These are phyloP conservation scores for Daldinia grandis DNA, from an alignment of 495 filamentous ascomycete genomes.

Conservation along the genomic window DNA sequence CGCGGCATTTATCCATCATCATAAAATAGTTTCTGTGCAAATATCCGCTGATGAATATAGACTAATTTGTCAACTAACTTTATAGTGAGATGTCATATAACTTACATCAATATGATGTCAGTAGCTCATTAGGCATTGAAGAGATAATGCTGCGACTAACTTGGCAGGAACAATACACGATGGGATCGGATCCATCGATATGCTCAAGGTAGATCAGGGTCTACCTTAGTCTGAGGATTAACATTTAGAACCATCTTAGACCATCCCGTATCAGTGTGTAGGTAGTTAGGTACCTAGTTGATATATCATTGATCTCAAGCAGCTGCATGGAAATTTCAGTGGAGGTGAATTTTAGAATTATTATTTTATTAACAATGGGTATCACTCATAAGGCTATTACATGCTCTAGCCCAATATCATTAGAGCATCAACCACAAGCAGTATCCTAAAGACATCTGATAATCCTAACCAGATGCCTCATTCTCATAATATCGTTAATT, in stretches of 20 bases:
- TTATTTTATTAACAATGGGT: conserved; percentile 17
- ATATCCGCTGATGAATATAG: not conserved
- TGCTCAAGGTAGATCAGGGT: conserved; percentile 11
- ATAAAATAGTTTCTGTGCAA: not conserved
- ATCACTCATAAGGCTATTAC: conserved; percentile 5
- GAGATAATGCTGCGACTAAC: not conserved
- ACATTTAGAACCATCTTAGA: not conserved
- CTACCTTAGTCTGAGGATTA: not conserved
- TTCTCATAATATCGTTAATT: not conserved
- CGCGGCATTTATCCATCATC: not conserved
- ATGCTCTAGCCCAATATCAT: not conserved
- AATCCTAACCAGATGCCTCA: not conserved
- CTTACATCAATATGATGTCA: conserved; percentile 22
- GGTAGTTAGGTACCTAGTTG: too few relatives aligned
- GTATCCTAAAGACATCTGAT: not conserved
- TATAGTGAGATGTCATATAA: conserved; percentile 1
- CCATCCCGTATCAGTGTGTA: not conserved
- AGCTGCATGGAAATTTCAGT: not conserved
- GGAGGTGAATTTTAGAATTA: not conserved
- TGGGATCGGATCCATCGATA: not conserved
- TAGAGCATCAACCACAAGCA: not conserved
- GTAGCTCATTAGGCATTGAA: not conserved
- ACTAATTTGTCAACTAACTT: not conserved
- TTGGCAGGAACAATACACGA: not conserved
- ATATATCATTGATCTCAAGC: too few relatives aligned